Base-by-base conservation (phyloP, 75 land plant species). In the Larix kaempferi region DNA sequence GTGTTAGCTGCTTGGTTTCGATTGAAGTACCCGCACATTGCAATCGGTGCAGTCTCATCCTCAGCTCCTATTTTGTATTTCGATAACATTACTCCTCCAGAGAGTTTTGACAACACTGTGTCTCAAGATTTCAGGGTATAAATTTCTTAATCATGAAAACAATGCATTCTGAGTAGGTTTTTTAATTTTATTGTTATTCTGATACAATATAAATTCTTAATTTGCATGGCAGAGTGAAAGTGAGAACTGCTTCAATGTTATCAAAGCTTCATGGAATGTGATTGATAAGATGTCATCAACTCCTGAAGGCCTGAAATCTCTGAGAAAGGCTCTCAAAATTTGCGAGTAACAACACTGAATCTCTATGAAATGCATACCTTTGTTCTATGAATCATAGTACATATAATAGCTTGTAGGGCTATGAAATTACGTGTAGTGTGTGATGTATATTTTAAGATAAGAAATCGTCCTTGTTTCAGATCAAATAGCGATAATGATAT, bases 1-100 rank as follows among this genome's bases (percentile, higher is more conserved):
- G 95, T 90, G 93, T 74, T 95, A 80, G 98, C 98, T 41, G 85
- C 98, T 13, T 95, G 95, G 95, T 87, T 95, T 73, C 84, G 98
- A 67, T 74, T 95, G 29, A 95, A 95, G 78, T 95, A 95, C 77
- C 98, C 98, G 1, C 95, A 95, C 77, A 78, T 95, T 4, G 93
- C 90, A 26, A 78, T 89, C 56, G 95, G 98, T 62, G 98, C 98
- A 8, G 65, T 95, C 57, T 87, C 98, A 41, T 91, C 98, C 25
- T 95, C 98, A 15, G 88, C 98, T 25, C 98, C 98, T 4, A 89
- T 94, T 23, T 88, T 92, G 25, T 62, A 85, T 6, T 90, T 92
- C 44, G 95, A 92, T 3, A 83, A 86, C 58, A 80, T 90, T 3
- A 77, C 76, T 21, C 87, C 94, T 26, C 81, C 80, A 2, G 81